Base-by-base conservation (phyloP, 805 yeast genomes). In the Cyberlindnera maritima region DNA sequence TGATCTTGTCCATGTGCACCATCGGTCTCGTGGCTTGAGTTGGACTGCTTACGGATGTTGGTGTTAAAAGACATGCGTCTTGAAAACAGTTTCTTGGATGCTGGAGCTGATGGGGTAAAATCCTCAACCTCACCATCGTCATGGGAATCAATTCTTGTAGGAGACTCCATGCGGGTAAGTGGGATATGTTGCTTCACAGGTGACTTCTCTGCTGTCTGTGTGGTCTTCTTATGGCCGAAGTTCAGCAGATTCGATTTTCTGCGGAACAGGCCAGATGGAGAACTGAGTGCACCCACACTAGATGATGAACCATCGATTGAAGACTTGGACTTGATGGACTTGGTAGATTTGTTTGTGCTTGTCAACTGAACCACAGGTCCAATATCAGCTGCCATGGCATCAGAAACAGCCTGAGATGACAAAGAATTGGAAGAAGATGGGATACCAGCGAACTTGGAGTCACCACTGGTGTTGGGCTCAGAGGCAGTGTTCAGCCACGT, bases 221-320 rank as follows among this genome's bases (percentile, higher is more conserved):
- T 15, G 36, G 13, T 39, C 26, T 36, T 41, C 35, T 49, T 50
- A 8, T 41, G 41, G 11, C 75, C 74, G 54, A 71, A 66, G 36
- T 65, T 59, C 52, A 68, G 67, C 18, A 71, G 55, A 36, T 60
- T 63, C 43, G 60, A 62, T 41, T 58, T 64, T 39, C 65, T 65
- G 36, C 52, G 47, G 56, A 71, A 63, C 36, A 70, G 66, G 8
- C 71, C 66, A 9, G 73, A 71, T 4, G 74, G 67, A 2, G 63
- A 46, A n/a, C 58, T 52, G 13, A 29, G 39, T 11, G 32, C 5
- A 3, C 19, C 18, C 23, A 41, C 39, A 3, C 56, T 49, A 14
- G 38, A 5, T 11, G 33, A 6, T 6, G 46, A 25, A 19, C 50
- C 48, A 2, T 60, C 60, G 10, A 43, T 9, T 2, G 53, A 43